A percentile compares a stretch with the other conserved stretches of the same genome.
phyloP scores from a whole-genome alignment of 768 basidiomycete genomes.

The Sarcomyxa edulis region DNA sequence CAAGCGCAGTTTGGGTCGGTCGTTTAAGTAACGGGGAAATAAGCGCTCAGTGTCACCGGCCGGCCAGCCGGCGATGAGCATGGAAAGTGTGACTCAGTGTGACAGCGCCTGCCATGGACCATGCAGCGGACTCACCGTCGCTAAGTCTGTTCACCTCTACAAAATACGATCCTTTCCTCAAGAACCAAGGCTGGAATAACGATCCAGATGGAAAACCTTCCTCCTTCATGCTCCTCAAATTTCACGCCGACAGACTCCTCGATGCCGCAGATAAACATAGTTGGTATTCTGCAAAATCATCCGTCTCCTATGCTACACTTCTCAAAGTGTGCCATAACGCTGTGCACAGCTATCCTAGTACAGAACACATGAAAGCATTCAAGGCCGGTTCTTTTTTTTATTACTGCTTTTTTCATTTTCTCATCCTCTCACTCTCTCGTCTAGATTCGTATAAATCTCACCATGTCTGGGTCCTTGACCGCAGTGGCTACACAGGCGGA shows the following conservation, averaged over 20 bases:
- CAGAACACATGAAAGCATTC: slow-evolving; percentile 18
- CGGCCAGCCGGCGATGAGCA: slow-evolving; percentile 1
- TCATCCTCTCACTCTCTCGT: slow-evolving; percentile 3
- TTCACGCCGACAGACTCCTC: slow-evolving; percentile 57
- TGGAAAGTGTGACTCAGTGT: slow-evolving; percentile 2
- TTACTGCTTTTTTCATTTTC: slow-evolving; percentile 7
- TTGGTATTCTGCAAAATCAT: slow-evolving; percentile 36
- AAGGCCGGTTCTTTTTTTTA: slow-evolving; percentile 19
- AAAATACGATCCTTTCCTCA: slow-evolving; percentile 51
- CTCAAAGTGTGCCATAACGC: slow-evolving; percentile 40
- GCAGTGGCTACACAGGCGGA: slow-evolving; percentile 25
- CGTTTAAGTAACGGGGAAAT: not conserved
- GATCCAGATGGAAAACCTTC: slow-evolving; percentile 41
- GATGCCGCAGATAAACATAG: slow-evolving; percentile 43
- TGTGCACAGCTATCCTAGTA: slow-evolving; percentile 23
- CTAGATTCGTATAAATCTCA: slow-evolving; percentile 54
- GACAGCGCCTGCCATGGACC: not conserved
- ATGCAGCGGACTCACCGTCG: not conserved
- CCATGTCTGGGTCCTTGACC: slow-evolving; percentile 30
- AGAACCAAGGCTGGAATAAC: slow-evolving; percentile 51
- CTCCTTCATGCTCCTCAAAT: slow-evolving; percentile 54
- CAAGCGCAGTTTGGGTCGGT: slow-evolving; percentile 5
- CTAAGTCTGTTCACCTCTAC: slow-evolving; percentile 38
- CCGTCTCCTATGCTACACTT: slow-evolving; percentile 34
- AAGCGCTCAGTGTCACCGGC: not conserved